Conservation (phyloP, 108 stramenopile genomes). For the Stephanodiscus triporus region DNA sequence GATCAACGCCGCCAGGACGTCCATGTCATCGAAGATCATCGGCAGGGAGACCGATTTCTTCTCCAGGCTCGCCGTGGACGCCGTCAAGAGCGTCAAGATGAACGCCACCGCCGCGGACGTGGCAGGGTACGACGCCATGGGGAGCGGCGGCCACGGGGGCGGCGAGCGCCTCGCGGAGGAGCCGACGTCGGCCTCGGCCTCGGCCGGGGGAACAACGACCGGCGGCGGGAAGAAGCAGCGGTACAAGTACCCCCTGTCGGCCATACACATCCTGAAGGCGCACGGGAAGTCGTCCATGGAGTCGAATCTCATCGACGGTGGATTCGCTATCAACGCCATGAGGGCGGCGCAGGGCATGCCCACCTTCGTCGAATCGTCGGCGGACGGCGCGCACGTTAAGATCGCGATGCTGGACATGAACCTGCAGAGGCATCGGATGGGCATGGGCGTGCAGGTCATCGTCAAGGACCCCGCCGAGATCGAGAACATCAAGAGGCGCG, state of each 20-base stretch:
- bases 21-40: slow-evolving; percentile 97
- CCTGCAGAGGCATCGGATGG: slow-evolving; percentile 98
- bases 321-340: slow-evolving; percentile 94
- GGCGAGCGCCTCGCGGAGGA: neutral
- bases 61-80: slow-evolving; percentile 94
- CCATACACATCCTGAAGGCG: slow-evolving; percentile 99
- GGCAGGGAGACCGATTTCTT: slow-evolving; percentile 96
- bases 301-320: slow-evolving; percentile 92
- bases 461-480: slow-evolving; percentile 92
- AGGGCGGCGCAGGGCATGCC: slow-evolving; percentile 99
- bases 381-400: slow-evolving; percentile 68
- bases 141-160: slow-evolving; percentile 9
- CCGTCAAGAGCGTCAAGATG: slow-evolving; percentile 92
- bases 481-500: slow-evolving; percentile 96
- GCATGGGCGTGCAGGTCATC: slow-evolving; percentile 96
- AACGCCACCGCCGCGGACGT: slow-evolving; percentile 54
- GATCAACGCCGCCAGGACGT: slow-evolving; percentile 94
- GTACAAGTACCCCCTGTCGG: slow-evolving; percentile 92
- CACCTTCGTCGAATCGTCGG: slow-evolving; percentile 63
- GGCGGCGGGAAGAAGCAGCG: slow-evolving; percentile 40
- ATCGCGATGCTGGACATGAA: slow-evolving; percentile 99
- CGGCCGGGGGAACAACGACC: slow-evolving; percentile 18
- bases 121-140: slow-evolving; percentile 58
- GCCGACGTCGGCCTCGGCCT: slow-evolving; percentile 1
- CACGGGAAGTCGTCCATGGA: slow-evolving; percentile 97